Evolutionary conservation across 2,329 filamentous ascomycete species (phyloP).

Genomic region (Curvularia eragrostidis): DNA sequence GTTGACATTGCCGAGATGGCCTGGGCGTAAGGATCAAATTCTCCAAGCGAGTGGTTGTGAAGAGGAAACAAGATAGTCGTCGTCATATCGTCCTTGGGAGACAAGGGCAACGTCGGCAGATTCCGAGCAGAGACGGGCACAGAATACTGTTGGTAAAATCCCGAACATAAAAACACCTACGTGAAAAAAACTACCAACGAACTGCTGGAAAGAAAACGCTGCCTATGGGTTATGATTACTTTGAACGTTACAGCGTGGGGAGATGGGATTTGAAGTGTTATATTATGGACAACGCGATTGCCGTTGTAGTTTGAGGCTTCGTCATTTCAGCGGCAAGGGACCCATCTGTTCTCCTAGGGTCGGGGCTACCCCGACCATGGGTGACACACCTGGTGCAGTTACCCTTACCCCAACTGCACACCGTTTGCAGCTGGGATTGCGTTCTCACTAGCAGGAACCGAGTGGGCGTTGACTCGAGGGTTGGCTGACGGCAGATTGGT

Average conservation of each 20-base stretch:
- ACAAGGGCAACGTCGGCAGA: background rate
- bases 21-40: background rate
- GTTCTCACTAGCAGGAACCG: background rate
- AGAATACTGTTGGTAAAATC: background rate
- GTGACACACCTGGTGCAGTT: background rate
- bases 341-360: constrained; percentile 4
- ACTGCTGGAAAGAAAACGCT: background rate
- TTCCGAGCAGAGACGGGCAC: background rate
- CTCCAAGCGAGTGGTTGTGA: background rate
- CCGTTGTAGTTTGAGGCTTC: background rate
- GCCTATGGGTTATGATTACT: background rate
- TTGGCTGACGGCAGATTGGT: constrained; percentile 1
- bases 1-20: background rate
- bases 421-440: background rate
- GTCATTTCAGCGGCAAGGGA: background rate
- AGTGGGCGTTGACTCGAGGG: background rate
- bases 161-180: background rate
- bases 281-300: background rate
- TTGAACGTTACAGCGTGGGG: background rate
- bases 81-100: background rate
- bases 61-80: background rate
- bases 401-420: background rate
- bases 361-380: constrained; percentile 6
- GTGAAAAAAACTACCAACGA: background rate
- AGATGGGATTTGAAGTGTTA: background rate